Evolutionary conservation across 352 stramenopile genomes (phyloP), one percentile per base, ranked within the genome.

Genomic region (Phytopythium helicoides): DNA sequence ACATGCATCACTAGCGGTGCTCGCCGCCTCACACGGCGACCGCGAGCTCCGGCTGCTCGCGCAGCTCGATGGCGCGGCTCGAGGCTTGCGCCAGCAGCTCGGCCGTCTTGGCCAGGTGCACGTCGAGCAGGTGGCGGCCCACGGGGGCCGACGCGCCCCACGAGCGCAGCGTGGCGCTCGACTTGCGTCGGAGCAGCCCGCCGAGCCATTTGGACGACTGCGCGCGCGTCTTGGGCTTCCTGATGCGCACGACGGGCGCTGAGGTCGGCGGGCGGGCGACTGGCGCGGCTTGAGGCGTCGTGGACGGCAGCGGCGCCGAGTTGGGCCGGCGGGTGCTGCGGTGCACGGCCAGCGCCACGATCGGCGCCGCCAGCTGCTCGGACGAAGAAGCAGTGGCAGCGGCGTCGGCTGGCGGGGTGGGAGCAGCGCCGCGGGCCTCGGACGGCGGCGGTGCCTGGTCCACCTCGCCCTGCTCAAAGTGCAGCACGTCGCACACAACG

Each of bases 111-210:
- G 80, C 73, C 4, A 80, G 48, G 38, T 73, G 69, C 51, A 71
- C 47, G 45, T 73, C 56, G 16, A 56, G 19, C 28, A 66, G 25
- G 15, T 57, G 47, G 33, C 59, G 41, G 52, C 85, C 77, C 41
- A 72, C 46, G 4, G 47, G 31, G 6, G 10, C 21, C 5, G 47
- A 35, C 51, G 66, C 64, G 44, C 72, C 71, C 52, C 85, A 81
- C 35, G 73, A 74, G 40, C 79, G 34, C 48, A 64, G 66, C 48
- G 83, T 58, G 6, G 63, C 68, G 36, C 69, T 86, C 33, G 60
- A 58, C 59, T 84, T 86, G 47, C 68, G 66, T 58, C 74, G 73
- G 23, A 85, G 63, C 28, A 82, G 54, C 11, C 71, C 62, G 1
- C 73, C 66, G 42, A 84, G 54, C 55, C 60, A 70, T 69, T 71